phyloP scores from a whole-genome alignment of 78 protist species.

The Emiliania huxleyi region DNA sequence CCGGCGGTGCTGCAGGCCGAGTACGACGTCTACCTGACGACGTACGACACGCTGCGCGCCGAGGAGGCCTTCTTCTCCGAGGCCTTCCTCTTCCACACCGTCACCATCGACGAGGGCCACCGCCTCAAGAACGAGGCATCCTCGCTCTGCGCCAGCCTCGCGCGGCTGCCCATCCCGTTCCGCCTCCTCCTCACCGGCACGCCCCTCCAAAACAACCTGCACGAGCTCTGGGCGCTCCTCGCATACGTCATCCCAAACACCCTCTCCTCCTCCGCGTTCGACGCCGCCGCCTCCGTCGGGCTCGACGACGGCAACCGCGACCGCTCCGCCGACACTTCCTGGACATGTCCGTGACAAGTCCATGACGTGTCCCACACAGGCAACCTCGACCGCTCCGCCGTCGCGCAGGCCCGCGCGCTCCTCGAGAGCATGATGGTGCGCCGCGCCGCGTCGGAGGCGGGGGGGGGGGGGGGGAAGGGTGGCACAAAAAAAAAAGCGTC shows the following conservation, averaged over 20 bases:
- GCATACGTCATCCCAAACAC: no score
- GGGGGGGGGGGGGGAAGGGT: no score
- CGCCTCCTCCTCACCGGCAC: conserved; percentile 24
- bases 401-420: not conserved
- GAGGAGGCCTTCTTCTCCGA: conserved; percentile 12
- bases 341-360: no score
- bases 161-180: not conserved
- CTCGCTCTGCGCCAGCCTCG: not conserved
- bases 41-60: conserved; percentile 13
- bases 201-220: no score
- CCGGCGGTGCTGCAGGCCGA: not conserved
- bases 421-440: not conserved
- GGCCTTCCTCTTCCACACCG: not conserved
- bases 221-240: conserved; percentile 25
- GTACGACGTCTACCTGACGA: conserved; percentile 28
- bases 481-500: no score
- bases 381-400: no score
- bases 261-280: no score
- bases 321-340: no score
- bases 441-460: conserved; percentile 82
- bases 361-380: no score
- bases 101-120: conserved; percentile 37
- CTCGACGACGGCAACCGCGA: no score
- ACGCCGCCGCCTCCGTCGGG: no score
- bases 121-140: not conserved